Percentiles rank a stretch among this genome's conserved stretches.
Conservation (phyloP, 2,329 filamentous ascomycete species). For the Gnomoniopsis smithogilvyi region DNA sequence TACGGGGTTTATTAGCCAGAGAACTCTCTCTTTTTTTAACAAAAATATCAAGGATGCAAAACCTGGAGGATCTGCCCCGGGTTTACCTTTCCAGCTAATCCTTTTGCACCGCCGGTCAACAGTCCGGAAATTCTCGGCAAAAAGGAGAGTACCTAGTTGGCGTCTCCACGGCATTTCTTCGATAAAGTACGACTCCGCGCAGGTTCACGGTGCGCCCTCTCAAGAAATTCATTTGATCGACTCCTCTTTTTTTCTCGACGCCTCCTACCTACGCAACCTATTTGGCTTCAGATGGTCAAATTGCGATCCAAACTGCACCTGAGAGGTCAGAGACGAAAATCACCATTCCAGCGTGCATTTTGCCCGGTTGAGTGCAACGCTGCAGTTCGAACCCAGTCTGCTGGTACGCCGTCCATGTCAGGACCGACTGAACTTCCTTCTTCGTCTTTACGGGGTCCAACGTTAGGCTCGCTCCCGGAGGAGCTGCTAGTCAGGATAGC, state of each 20-base stretch:
- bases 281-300: conserved; percentile 13
- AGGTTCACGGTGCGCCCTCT: not conserved
- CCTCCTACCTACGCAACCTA: not conserved
- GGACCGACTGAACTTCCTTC: not conserved
- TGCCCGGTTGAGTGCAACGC: conserved; percentile 16
- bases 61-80: not conserved
- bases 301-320: conserved; percentile 19
- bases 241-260: no score
- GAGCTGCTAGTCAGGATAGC: conserved; percentile 14
- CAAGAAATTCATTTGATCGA: no score
- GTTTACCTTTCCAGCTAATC: not conserved
- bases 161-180: no score
- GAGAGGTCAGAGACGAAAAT: conserved; percentile 17
- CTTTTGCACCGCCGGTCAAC: not conserved
- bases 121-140: not conserved
- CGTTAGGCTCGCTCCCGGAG: conserved; percentile 12
- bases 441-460: conserved; percentile 4
- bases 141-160: not conserved
- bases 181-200: not conserved
- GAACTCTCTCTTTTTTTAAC: no score
- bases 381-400: conserved; percentile 1
- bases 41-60: not conserved
- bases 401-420: conserved; percentile 1
- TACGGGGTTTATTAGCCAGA: not conserved
- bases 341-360: conserved; percentile 6